These are phyloP conservation scores for Lanmaoa pseudosensibilis DNA, from an alignment of 768 basidiomycete genomes.

Conservation along the genomic window DNA sequence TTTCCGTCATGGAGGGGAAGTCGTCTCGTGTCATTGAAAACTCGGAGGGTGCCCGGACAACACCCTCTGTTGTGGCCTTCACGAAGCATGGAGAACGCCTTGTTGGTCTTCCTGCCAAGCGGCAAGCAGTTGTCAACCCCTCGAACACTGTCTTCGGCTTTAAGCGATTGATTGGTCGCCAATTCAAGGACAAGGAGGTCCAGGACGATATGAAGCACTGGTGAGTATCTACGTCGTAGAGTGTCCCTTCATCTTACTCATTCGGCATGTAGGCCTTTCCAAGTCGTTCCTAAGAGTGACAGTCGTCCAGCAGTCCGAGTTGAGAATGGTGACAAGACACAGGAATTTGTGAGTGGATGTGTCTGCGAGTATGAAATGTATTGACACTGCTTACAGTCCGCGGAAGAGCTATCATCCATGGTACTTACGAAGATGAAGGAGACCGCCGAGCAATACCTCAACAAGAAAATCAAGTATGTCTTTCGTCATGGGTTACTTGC, in stretches of 20 bases:
- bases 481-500: background rate
- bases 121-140: constrained; percentile 95
- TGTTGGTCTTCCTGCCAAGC: constrained; percentile 94
- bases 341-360: constrained; percentile 65
- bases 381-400: constrained; percentile 50
- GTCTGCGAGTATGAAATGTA: background rate
- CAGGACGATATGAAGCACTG: constrained; percentile 87
- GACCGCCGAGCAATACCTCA: constrained; percentile 90
- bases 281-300: constrained; percentile 68
- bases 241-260: background rate
- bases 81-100: constrained; percentile 97
- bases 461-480: constrained; percentile 90
- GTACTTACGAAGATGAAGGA: constrained; percentile 92
- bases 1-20: constrained; percentile 95
- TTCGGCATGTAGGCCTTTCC: constrained; percentile 66
- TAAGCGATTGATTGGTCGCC: constrained; percentile 92
- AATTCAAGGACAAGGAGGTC: constrained; percentile 92
- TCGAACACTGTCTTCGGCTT: constrained; percentile 92
- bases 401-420: constrained; percentile 87
- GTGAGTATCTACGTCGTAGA: constrained; percentile 37
- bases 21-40: constrained; percentile 95
- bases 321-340: constrained; percentile 81
- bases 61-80: constrained; percentile 98
- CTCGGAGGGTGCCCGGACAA: constrained; percentile 95
- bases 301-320: constrained; percentile 82